These are phyloP conservation scores for Citrullus mucosospermus DNA, from an alignment of 306 rosid genomes.

Conservation along the genomic window DNA sequence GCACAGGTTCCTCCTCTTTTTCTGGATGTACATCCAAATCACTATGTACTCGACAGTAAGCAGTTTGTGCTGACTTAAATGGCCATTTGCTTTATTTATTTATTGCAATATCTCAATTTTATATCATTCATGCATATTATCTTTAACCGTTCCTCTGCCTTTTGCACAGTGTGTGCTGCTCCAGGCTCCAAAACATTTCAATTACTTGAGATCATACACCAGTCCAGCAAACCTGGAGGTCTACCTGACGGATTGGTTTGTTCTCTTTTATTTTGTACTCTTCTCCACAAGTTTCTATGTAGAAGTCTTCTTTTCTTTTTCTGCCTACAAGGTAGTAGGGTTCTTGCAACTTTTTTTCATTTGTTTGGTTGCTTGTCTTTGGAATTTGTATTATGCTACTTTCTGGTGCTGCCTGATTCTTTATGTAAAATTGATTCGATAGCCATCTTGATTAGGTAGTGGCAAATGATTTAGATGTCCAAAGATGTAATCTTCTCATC, in stretches of 20 bases:
- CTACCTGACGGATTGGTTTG: constrained; percentile 89
- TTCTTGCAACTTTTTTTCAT: neutral
- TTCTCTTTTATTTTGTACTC: constrained; percentile 9
- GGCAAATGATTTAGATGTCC: constrained; percentile 96
- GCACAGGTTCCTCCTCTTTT: constrained; percentile 95
- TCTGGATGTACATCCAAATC: constrained; percentile 74
- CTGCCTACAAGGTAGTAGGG: neutral
- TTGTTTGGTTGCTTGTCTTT: neutral
- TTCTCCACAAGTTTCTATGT: neutral
- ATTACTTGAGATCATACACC: constrained; percentile 84
- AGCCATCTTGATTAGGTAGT: constrained; percentile 45
- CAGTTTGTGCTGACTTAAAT: constrained; percentile 23
- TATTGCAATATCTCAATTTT: neutral
- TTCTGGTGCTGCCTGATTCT: constrained; percentile 6
- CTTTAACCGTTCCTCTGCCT: constrained; percentile 10
- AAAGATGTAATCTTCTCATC: constrained; percentile 96
- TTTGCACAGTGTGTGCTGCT: constrained; percentile 90
- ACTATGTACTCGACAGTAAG: constrained; percentile 93
- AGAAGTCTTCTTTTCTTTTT: neutral
- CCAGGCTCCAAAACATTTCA: constrained; percentile 99
- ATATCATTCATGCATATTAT: neutral
- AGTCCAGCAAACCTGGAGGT: constrained; percentile 51
- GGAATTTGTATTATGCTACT: neutral
- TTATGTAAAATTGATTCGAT: constrained; percentile 2
- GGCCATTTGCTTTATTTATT: neutral